Base-by-base conservation (phyloP, 2,329 filamentous ascomycete genomes). In the Botrytis paeoniae region DNA sequence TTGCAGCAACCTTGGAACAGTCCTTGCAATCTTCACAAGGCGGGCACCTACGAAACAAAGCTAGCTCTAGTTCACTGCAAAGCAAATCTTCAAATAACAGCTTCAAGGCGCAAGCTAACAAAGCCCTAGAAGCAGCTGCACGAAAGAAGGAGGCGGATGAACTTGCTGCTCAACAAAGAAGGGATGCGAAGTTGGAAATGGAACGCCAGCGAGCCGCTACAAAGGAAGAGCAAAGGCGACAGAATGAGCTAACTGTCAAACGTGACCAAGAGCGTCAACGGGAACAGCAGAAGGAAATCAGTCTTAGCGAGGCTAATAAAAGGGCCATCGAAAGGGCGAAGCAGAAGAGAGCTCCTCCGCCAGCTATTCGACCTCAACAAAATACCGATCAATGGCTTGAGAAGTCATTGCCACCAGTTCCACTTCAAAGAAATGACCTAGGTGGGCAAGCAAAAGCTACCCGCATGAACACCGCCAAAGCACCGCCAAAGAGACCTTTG, bases 91-190 rank as follows among this genome's bases (percentile, higher is more conserved):
- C 84, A 1, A 84, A 83, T 29, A 84, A 81, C 70, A 93, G 87
- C 79, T 85, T 94, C 70, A 93, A 92, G 10, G 89, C 89, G n/a
- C 87, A 90, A n/a, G 83, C 82, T 45, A 86, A 85, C n/a, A 93
- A 92, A 80, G 91, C 92, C 2, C 84, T 95, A 35, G 89, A 95
- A 71, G 86, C 92, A 65, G 93, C 92, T 3, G 92, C 93, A 57
- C 91, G 90, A 79, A 95, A 94, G 82, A 95, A 92, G 80, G 94
- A 97, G 81, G 91, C 91, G 80, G 94, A 97, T 78, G 93, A 97
- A 80, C 89, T 90, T 65, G 93, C 94, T 76, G 89, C 89, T 22
- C 91, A 94, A 78, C 89, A 91, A 68, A 95, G 93, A 79, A 90
- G 91, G 14, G 93, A 97, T 32, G 90, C 92, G 54, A 97, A 97